Evolutionary conservation across 176 grass and related monocot genomes (phyloP).

Genomic region (Panicum miliaceum): DNA sequence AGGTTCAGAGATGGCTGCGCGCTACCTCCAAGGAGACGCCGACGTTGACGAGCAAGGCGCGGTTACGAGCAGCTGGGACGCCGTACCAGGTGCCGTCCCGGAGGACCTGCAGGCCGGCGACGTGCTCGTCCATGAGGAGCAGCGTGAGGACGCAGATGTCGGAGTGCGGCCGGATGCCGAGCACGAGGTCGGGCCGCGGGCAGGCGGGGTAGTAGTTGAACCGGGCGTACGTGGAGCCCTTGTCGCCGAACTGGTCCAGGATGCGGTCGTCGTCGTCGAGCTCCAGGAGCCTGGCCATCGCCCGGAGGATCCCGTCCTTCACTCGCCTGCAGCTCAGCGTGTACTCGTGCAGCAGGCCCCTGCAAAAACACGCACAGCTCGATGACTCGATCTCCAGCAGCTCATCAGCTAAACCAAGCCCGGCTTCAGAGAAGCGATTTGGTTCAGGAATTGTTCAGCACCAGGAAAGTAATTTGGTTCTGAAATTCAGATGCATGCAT

Average conservation of each 20-base stretch:
- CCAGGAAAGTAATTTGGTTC: not conserved
- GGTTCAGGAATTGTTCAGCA: too few species aligned
- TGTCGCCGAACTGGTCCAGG: conserved; percentile 28
- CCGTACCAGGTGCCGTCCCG: conserved; percentile 54
- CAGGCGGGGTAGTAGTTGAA: conserved; percentile 65
- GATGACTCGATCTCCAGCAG: too few species aligned
- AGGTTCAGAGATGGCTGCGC: not conserved
- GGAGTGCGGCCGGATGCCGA: conserved; percentile 62
- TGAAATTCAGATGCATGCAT: not conserved
- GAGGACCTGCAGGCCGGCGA: conserved; percentile 56
- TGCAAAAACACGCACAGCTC: not conserved
- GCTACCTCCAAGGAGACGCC: conserved; percentile 57
- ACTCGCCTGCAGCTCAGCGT: conserved; percentile 38
- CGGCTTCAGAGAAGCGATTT: too few species aligned
- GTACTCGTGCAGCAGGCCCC: conserved; percentile 61
- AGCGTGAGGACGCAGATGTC: conserved; percentile 55
- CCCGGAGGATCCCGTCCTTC: conserved; percentile 33
- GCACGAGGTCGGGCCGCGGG: conserved; percentile 53
- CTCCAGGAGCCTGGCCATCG: conserved; percentile 36
- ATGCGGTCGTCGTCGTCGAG: conserved; percentile 46
- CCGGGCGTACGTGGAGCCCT: conserved; percentile 27
- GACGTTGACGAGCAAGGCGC: conserved; percentile 51
- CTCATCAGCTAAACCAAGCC: not conserved
- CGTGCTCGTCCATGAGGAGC: conserved; percentile 53
- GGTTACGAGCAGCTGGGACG: not conserved